phyloP scores from a whole-genome alignment of 2,329 filamentous ascomycete species.

The Alternaria solani region DNA sequence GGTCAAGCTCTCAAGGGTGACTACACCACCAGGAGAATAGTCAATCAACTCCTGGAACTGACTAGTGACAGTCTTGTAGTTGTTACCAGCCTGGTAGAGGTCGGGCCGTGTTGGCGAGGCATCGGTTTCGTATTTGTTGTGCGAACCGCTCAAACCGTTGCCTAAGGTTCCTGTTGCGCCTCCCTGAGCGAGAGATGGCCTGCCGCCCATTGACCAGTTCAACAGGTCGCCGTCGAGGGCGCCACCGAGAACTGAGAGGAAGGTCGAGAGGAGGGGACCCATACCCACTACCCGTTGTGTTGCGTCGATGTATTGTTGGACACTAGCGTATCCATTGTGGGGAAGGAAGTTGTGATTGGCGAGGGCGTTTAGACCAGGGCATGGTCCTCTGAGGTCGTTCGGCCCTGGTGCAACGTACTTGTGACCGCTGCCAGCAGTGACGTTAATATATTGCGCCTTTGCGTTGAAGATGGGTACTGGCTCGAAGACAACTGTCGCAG shows the following conservation, averaged over 20 bases:
- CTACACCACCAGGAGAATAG: constrained; percentile 29
- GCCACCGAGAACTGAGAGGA: constrained; percentile 29
- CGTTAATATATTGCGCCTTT: constrained; percentile 26
- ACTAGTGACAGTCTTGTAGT: constrained; percentile 27
- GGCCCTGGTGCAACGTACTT: constrained; percentile 36
- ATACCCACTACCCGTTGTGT: constrained; percentile 33
- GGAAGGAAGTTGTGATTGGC: constrained; percentile 37
- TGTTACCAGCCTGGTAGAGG: constrained; percentile 33
- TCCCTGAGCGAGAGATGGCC: constrained; percentile 28
- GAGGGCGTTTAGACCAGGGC: constrained; percentile 36
- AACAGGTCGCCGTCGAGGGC: constrained; percentile 31
- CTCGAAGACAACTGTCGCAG: constrained; percentile 32
- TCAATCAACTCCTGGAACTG: constrained; percentile 36
- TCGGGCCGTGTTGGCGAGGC: constrained; percentile 34
- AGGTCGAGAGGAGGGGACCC: constrained; percentile 22
- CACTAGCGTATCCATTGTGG: constrained; percentile 31
- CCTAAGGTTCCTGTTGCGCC: constrained; percentile 27
- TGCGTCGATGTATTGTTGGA: constrained; percentile 32
- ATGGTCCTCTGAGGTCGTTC: constrained; percentile 34
- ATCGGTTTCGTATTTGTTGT: constrained; percentile 38
- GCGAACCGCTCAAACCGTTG: constrained; percentile 30
- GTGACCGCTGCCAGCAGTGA: constrained; percentile 30
- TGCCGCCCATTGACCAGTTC: constrained; percentile 34
- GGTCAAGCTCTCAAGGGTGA: constrained; percentile 32
- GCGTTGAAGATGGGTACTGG: constrained; percentile 32